Base-by-base conservation (phyloP, 2,329 filamentous ascomycete genomes). In the Botryosphaeria dothidea region DNA sequence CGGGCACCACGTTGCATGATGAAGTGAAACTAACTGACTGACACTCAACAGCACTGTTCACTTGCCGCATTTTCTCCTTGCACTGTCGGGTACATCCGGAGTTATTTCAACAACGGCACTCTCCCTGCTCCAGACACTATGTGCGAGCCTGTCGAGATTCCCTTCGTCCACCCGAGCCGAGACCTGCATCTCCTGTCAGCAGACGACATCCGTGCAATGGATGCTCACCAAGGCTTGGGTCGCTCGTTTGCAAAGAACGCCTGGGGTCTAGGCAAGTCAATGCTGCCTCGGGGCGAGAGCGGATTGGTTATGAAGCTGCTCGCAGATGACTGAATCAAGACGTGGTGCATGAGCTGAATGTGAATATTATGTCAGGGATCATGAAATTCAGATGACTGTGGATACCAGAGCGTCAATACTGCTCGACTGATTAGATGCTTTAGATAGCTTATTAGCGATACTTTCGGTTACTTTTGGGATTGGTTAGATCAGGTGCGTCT, bases 21-120 rank as follows among this genome's bases (percentile, higher is more conserved):
- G 7, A 34, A 3, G 31, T 8, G 17, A 19, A 23, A 46, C 13
- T 21, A 23, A 31, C 23, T 45, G 25, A 23, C 21, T 7, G 23
- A 11, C n/a, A n/a, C 4, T 15, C 21, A 7, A 0, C 54, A 85
- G 81, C 86, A 88, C 67, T 86, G 83, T 34, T 75, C 78, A 0
- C 66, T 79, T 5, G 72, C 77, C 1, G 68, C 69, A 0, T 74
- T 75, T 0, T 78, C 76, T 0, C 49, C 67, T 8, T 83, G 80
- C 65, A 77, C 75, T 0, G 69, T 75, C 2, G 63, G 57, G 2
- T 66, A 68, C 36, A 71, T 81, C 17, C 69, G 71, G 8, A 58
- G 66, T 3, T 82, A 82, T 66, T 81, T 82, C 56, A 77, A 79
- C 64, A 72, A 69, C 0, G 80, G 79, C 2, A 68, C 69, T 2